Percentiles rank a stretch among this genome's conserved stretches.
Evolutionary conservation across 768 basidiomycete species (phyloP).

Genomic region (Leccinellum rugosiceps): DNA sequence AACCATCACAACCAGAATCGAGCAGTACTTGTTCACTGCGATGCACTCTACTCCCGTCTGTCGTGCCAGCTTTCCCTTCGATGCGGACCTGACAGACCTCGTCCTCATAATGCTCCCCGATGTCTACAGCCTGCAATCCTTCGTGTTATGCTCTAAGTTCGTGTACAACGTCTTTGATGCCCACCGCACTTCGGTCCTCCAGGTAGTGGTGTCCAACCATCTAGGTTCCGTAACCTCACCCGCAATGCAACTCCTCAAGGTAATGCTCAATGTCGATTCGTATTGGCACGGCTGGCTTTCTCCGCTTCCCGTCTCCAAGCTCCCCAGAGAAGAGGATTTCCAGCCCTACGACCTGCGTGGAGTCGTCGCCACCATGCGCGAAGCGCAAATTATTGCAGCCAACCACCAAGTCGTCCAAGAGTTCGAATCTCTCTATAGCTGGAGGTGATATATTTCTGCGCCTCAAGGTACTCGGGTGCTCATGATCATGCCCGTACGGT

Average conservation of each 20-base stretch:
- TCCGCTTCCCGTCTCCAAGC: constrained; percentile 4
- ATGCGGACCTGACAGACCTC: constrained; percentile 13
- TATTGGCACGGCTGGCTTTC: constrained; percentile 14
- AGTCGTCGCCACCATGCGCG: constrained; percentile 4
- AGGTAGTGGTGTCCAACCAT: constrained; percentile 13
- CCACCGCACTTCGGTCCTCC: constrained; percentile 11
- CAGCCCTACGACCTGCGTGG: not conserved
- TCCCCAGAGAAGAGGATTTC: constrained; percentile 13
- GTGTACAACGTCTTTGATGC: constrained; percentile 13
- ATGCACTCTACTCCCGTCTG: not conserved
- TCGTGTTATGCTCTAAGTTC: constrained; percentile 17
- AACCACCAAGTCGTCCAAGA: constrained; percentile 15
- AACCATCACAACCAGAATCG: no score
- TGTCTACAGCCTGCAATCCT: constrained; percentile 7
- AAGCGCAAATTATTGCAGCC: constrained; percentile 9
- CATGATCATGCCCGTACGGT: not conserved
- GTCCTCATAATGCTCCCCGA: constrained; percentile 11
- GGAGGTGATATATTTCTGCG: constrained; percentile 13
- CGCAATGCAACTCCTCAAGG: constrained; percentile 17
- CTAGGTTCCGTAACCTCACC: constrained; percentile 5
- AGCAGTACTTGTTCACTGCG: not conserved
- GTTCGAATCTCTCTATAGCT: constrained; percentile 19
- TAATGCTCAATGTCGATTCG: constrained; percentile 8
- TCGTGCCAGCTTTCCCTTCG: constrained; percentile 4
- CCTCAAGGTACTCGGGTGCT: not conserved